These are phyloP conservation scores for Eucalyptus regnans DNA, from an alignment of 345 rosid species.

Conservation along the genomic window DNA sequence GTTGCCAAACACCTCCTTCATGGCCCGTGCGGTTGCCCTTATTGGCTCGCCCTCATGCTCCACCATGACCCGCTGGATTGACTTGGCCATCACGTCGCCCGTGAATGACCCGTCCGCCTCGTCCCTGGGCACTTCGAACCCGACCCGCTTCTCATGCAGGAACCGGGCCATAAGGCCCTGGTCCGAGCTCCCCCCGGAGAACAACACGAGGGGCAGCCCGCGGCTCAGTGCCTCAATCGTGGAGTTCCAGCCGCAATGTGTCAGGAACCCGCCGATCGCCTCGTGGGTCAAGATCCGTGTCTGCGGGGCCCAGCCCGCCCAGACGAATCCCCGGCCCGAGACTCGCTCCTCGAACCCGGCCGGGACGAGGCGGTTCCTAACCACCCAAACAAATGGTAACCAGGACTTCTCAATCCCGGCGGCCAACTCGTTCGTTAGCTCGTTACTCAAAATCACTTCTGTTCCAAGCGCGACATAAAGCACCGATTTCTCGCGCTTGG, in stretches of 20 bases:
- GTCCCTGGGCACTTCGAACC: constrained; percentile 2
- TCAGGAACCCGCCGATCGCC: constrained; percentile 13
- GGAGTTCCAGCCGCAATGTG: constrained; percentile 8
- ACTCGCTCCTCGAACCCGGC: neutral
- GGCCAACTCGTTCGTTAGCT: constrained; percentile 4
- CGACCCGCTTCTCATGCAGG: neutral
- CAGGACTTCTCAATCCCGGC: constrained; percentile 3
- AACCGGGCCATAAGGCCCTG: constrained; percentile 1
- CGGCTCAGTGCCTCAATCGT: constrained; percentile 1
- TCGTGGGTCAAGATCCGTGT: neutral
- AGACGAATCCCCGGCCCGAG: neutral
- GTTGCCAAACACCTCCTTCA: neutral
- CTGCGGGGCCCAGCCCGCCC: constrained; percentile 7
- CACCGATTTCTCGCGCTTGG: neutral
- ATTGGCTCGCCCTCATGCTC: neutral
- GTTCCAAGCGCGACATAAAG: constrained; percentile 8
- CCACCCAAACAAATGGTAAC: constrained; percentile 6
- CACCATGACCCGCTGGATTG: constrained; percentile 1
- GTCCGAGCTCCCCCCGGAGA: neutral
- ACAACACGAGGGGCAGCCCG: neutral
- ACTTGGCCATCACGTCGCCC: neutral
- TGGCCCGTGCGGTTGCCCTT: neutral
- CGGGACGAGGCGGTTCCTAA: neutral
- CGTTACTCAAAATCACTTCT: neutral
- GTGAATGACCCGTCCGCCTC: constrained; percentile 2